Evolutionary conservation across 140 eudicot genomes (phyloP).

Genomic region (Senecio squalidus): DNA sequence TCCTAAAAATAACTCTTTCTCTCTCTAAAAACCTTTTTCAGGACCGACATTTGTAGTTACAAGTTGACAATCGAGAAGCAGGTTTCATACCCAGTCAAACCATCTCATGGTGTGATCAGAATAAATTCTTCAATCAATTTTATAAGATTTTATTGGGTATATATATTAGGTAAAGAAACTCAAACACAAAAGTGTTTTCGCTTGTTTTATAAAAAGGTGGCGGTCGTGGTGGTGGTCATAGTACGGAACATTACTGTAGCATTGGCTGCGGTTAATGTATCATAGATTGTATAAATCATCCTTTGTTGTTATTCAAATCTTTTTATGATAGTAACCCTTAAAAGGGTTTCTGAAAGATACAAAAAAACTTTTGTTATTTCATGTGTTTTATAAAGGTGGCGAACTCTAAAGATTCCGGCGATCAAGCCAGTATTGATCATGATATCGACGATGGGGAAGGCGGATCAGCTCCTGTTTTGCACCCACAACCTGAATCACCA

Average conservation of each 20-base stretch:
- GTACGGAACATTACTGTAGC: constrained; percentile 20
- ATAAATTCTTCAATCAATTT: constrained; percentile 10
- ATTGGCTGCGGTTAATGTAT: constrained; percentile 7
- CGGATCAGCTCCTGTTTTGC: constrained; percentile 22
- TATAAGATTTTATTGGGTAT: background rate
- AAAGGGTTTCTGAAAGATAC: constrained; percentile 7
- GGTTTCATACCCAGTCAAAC: constrained; percentile 22
- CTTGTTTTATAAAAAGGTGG: constrained; percentile 23
- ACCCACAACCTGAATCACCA: background rate
- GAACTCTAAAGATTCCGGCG: constrained; percentile 42
- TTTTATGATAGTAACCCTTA: constrained; percentile 17
- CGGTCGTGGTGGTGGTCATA: background rate
- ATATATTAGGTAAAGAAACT: constrained; percentile 32
- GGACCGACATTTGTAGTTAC: constrained; percentile 29
- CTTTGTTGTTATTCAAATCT: background rate
- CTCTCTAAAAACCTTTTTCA: constrained; percentile 11
- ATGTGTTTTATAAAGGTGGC: constrained; percentile 81
- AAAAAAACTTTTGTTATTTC: constrained; percentile 23
- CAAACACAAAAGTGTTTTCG: constrained; percentile 32
- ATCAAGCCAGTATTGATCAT: constrained; percentile 16
- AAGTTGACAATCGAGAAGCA: constrained; percentile 22
- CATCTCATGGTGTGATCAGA: constrained; percentile 30
- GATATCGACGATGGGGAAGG: constrained; percentile 5
- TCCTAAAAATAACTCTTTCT: background rate
- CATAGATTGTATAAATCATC: constrained; percentile 9